Evolutionary conservation across 352 stramenopile genomes (phyloP).

Genomic region (Phytophthora gonapodyides): DNA sequence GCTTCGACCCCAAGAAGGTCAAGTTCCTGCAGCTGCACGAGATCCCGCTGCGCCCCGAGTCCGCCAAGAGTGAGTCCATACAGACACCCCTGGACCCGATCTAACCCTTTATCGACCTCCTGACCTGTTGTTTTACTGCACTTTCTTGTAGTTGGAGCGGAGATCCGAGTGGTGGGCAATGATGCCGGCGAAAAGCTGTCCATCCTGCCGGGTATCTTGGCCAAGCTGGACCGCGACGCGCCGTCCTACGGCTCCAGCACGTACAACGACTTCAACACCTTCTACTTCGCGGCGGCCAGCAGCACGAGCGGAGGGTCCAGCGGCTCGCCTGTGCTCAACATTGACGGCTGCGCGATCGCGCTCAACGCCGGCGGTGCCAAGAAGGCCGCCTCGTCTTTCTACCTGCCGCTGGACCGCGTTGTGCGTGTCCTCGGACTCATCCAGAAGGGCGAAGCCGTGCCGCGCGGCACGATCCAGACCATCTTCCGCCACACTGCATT

Average conservation of each 20-base stretch:
- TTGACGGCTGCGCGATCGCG: slow-evolving; percentile 88
- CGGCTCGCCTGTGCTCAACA: slow-evolving; percentile 89
- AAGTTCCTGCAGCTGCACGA: slow-evolving; percentile 88
- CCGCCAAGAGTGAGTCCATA: slow-evolving; percentile 61
- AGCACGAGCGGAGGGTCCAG: slow-evolving; percentile 90
- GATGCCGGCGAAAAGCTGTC: slow-evolving; percentile 93
- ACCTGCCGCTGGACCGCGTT: slow-evolving; percentile 88
- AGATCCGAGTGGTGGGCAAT: slow-evolving; percentile 93
- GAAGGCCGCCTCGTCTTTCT: slow-evolving; percentile 89
- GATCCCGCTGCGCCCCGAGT: slow-evolving; percentile 86
- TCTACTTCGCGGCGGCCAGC: slow-evolving; percentile 90
- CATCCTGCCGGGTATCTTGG: slow-evolving; percentile 90
- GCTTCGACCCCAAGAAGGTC: slow-evolving; percentile 88
- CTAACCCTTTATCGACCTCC: background rate
- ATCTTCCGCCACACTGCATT: slow-evolving; percentile 91
- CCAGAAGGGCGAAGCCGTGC: slow-evolving; percentile 54
- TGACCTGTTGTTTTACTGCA: background rate
- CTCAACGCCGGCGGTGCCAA: slow-evolving; percentile 92
- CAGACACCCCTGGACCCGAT: background rate
- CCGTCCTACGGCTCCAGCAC: slow-evolving; percentile 84
- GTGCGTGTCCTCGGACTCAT: slow-evolving; percentile 78
- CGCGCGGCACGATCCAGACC: slow-evolving; percentile 85
- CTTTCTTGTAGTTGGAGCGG: slow-evolving; percentile 68
- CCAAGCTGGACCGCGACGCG: slow-evolving; percentile 90
- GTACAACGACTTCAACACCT: slow-evolving; percentile 95